These are phyloP conservation scores for Exophiala calicioides DNA, from an alignment of 2,329 filamentous ascomycete genomes.

Conservation along the genomic window DNA sequence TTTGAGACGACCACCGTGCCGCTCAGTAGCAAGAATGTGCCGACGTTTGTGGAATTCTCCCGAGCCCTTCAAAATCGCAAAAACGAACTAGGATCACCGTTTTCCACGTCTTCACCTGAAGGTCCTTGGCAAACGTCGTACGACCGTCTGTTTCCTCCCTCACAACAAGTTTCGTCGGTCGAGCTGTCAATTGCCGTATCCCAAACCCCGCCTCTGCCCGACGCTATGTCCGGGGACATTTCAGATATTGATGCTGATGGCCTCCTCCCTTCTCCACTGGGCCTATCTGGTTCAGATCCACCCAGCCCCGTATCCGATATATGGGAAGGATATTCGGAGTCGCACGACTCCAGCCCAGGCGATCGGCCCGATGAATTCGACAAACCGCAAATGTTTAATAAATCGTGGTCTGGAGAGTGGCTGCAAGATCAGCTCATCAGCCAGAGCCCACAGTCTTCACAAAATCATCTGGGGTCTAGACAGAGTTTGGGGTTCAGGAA, in stretches of 20 bases:
- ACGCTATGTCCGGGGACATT: constrained; percentile 26
- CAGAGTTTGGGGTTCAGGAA: constrained; percentile 4
- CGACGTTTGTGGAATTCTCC: constrained; percentile 27
- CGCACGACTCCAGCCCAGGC: constrained; percentile 2
- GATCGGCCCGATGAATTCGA: not conserved
- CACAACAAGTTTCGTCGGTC: constrained; percentile 23
- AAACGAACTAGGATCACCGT: constrained; percentile 23
- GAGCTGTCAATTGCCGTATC: constrained; percentile 17
- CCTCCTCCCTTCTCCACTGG: constrained; percentile 23
- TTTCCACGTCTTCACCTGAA: constrained; percentile 15
- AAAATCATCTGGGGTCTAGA: not conserved
- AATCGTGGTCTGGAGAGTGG: constrained; percentile 17
- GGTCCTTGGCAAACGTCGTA: constrained; percentile 21
- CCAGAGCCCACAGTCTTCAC: constrained; percentile 9
- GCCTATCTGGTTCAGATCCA: constrained; percentile 15
- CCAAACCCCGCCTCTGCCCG: constrained; percentile 23
- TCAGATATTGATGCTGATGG: constrained; percentile 19
- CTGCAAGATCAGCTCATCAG: constrained; percentile 15
- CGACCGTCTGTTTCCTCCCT: constrained; percentile 22
- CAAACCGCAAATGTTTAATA: constrained; percentile 1
- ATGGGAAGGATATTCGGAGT: constrained; percentile 13
- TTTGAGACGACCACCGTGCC: constrained; percentile 22
- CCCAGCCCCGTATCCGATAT: constrained; percentile 17
- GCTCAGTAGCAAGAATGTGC: constrained; percentile 18
- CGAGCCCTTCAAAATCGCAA: constrained; percentile 18